Base-by-base conservation (phyloP, 768 basidiomycete genomes). In the Kwoniella botswanensis region DNA sequence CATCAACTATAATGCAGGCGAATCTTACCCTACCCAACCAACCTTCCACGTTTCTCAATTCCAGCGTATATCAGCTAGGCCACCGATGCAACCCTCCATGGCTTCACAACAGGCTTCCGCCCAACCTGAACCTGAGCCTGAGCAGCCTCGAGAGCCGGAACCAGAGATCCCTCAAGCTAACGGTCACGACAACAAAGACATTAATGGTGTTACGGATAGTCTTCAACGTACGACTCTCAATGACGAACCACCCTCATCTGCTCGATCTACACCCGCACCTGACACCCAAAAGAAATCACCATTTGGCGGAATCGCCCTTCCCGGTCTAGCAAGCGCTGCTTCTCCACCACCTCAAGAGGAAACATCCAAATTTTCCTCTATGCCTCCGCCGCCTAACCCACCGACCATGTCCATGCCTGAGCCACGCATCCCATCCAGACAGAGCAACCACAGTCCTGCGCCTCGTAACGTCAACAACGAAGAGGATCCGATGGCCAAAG, bases 1-100 rank as follows among this genome's bases (percentile, higher is more conserved):
- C 83, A 89, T 95, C 82, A 92, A 94, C 85, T 93, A 92, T 81
- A 72, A 80, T 2, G 71, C 76, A 4, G 83, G 83, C 61, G 82
- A 84, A 57, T 74, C 75, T 7, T 82, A 83, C 63, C 79, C 78
- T 58, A 72, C 71, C 87, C 29, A 88, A 88, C 21, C 88, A 86
- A 13, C 85, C 87, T 77, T 46, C 52, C 82, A 74, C 86, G 57
- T 65, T 11, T 81, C 83, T 46, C 70, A 65, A 42, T 83, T 83
- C 75, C 68, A 73, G 4, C 74, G 88, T 35, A 86, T 89, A 2
- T 86, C 88, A 0, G 88, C 86, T 62, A 89, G 88, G 44, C 84
- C 86, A 7, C 79, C 79, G 15, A 67, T 74, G 46, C 70, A 78
- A 9, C 42, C 72, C 15, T 65, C 74, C 21, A 26, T 70, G 17